Conservation (phyloP, 345 rosid genomes). For the Anastatica hierochuntica region DNA sequence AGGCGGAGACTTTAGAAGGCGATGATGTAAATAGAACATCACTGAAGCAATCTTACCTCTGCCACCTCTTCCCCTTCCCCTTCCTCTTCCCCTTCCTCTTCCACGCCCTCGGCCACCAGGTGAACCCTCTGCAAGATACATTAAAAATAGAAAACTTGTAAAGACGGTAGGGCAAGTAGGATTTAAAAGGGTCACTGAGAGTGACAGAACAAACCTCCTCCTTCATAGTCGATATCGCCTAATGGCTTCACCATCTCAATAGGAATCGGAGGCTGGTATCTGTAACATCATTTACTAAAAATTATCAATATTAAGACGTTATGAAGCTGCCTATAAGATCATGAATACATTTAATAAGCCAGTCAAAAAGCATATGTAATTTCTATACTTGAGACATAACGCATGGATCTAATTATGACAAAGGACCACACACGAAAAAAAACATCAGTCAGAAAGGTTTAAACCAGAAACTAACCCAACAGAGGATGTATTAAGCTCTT, state of each 20-base stretch:
- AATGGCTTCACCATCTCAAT: slow-evolving; percentile 50
- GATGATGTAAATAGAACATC: not conserved
- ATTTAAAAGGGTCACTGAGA: not conserved
- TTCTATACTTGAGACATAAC: not conserved
- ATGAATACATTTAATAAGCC: not conserved
- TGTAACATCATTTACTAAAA: slow-evolving; percentile 13
- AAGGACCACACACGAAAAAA: not conserved
- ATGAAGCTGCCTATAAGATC: not conserved
- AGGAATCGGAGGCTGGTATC: slow-evolving; percentile 75
- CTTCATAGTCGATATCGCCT: slow-evolving; percentile 43
- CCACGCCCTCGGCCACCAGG: slow-evolving; percentile 54
- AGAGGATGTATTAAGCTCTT: slow-evolving; percentile 56
- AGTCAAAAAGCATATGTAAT: not conserved
- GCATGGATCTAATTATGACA: too few relatives aligned
- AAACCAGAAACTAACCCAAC: slow-evolving; percentile 72
- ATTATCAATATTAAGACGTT: not conserved
- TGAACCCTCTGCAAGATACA: slow-evolving; percentile 42
- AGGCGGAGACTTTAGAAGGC: not conserved
- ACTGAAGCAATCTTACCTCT: not conserved
- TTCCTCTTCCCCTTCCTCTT: slow-evolving; percentile 42
- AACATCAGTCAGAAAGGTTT: too few relatives aligned
- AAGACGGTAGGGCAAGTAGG: not conserved
- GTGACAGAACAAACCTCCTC: slow-evolving; percentile 32
- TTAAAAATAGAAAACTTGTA: not conserved
- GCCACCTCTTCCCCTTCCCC: slow-evolving; percentile 42